phyloP scores from a whole-genome alignment of 441 rosid species.

The Manihot esculenta region DNA sequence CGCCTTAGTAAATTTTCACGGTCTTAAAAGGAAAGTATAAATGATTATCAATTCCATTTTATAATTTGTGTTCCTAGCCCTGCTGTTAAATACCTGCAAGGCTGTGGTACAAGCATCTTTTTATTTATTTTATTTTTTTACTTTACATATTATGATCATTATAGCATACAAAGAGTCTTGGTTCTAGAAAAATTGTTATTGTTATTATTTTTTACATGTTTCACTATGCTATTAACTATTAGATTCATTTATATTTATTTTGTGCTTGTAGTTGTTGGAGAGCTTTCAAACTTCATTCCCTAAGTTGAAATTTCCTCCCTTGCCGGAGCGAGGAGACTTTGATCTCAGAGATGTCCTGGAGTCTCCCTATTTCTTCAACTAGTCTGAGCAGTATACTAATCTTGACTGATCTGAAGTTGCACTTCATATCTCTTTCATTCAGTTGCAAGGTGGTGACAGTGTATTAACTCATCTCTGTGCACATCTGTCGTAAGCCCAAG shows the following conservation, averaged over 20 bases:
- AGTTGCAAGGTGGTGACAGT: slow-evolving; percentile 14
- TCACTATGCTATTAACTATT: not conserved
- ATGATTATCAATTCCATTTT: not conserved
- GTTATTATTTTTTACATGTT: not conserved
- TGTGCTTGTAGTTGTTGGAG: slow-evolving; percentile 72
- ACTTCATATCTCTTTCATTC: not conserved
- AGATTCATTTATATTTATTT: slow-evolving; percentile 14
- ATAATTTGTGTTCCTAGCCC: slow-evolving; percentile 2
- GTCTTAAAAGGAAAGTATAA: not conserved
- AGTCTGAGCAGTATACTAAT: slow-evolving; percentile 26
- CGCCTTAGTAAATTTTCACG: not conserved
- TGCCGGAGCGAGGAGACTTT: slow-evolving; percentile 90
- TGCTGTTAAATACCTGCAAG: not conserved
- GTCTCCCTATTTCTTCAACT: slow-evolving; percentile 94
- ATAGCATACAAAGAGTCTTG: not conserved
- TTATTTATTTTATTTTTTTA: not conserved
- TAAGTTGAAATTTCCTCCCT: slow-evolving; percentile 69
- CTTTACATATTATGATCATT: not conserved
- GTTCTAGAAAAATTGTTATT: not conserved
- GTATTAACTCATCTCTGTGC: not conserved
- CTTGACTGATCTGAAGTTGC: not conserved
- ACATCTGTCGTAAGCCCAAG: slow-evolving; percentile 8
- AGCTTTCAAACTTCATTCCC: slow-evolving; percentile 80
- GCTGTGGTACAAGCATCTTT: not conserved
- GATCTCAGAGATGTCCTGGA: slow-evolving; percentile 77